Base-by-base conservation (phyloP, 257 asterid species). In the Solanum gandarillasii region DNA sequence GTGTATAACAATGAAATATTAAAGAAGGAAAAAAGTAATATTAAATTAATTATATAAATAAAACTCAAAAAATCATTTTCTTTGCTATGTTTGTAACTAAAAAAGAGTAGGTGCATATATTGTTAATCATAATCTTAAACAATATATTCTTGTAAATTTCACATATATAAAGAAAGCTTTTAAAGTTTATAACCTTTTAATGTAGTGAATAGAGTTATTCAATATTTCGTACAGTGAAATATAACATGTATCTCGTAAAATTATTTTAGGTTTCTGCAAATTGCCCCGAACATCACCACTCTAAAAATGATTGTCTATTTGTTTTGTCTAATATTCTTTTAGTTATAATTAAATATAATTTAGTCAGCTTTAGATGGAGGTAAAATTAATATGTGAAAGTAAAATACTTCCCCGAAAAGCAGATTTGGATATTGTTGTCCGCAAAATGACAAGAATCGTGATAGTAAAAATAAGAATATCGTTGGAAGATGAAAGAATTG, bases 201-300 rank as follows among this genome's bases (percentile, higher is more conserved):
- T n/a, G 32, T 12, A 67, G 8, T 25, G 31, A 3, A 2, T 62
- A 62, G 14, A 62, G 7, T n/a, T 62, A n/a, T 12, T 65, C 4
- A 29, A 25, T 65, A 65, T 11, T 23, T 65, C 2, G 6, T 23
- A 4, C 10, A 23, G 31, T 23, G 14, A 5, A 12, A n/a, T 8
- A 1, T n/a, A 65, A 1, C 18, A n/a, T 6, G 29, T 65, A 12
- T 5, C 32, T 10, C 2, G 16, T n/a, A 5, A n/a, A n/a, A n/a
- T n/a, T 65, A n/a, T 10, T 65, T 0, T 12, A 65, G 16, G 16
- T n/a, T 11, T n/a, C 1, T n/a, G 8, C 4, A 12, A 67, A 5
- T 25, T 25, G 2, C 14, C 31, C 13, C 20, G 4, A 25, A 67
- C 34, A 67, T 23, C 25, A 58, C 0, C 12, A 62, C 27, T 23